A percentile compares a stretch with the other conserved stretches of the same genome.
phyloP scores from a whole-genome alignment of 2,329 filamentous ascomycete species.

The Stemphylium lycopersici region DNA sequence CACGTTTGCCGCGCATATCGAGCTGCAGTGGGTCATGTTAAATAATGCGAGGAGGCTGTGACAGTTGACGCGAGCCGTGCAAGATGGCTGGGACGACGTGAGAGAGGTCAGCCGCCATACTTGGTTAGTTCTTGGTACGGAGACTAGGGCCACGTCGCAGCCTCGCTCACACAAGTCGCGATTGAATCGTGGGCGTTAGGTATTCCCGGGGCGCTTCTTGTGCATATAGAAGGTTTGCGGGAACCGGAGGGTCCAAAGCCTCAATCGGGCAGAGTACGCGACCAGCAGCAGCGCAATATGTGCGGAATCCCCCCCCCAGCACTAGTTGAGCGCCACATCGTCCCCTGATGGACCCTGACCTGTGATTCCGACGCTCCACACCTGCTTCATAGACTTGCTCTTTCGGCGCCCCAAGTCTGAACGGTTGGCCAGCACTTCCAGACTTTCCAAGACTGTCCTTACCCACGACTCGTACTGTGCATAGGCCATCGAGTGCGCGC shows the following conservation, averaged over 20 bases:
- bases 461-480: conserved; percentile 16
- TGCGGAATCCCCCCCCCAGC: conserved; percentile 12
- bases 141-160: conserved; percentile 4
- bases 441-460: conserved; percentile 11
- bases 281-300: conserved; percentile 14
- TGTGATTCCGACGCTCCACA: conserved; percentile 19
- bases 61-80: conserved; percentile 20
- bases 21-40: conserved; percentile 23
- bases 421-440: conserved; percentile 14
- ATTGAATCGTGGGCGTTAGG: background rate
- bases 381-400: conserved; percentile 11
- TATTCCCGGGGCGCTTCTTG: background rate
- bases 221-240: conserved; percentile 11
- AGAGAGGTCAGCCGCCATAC: background rate
- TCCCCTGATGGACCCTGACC: conserved; percentile 20
- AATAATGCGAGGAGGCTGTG: conserved; percentile 18
- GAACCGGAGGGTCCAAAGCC: conserved; percentile 13
- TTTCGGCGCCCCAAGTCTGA: conserved; percentile 14
- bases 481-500: conserved; percentile 14
- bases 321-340: conserved; percentile 15
- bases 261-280: conserved; percentile 13
- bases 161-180: background rate
- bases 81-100: conserved; percentile 13
- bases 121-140: background rate
- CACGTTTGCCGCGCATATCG: conserved; percentile 50